Percentiles rank a stretch among this genome's conserved stretches.
Evolutionary conservation across 2,329 filamentous ascomycete species (phyloP).

Genomic region (Colletotrichum sp.): DNA sequence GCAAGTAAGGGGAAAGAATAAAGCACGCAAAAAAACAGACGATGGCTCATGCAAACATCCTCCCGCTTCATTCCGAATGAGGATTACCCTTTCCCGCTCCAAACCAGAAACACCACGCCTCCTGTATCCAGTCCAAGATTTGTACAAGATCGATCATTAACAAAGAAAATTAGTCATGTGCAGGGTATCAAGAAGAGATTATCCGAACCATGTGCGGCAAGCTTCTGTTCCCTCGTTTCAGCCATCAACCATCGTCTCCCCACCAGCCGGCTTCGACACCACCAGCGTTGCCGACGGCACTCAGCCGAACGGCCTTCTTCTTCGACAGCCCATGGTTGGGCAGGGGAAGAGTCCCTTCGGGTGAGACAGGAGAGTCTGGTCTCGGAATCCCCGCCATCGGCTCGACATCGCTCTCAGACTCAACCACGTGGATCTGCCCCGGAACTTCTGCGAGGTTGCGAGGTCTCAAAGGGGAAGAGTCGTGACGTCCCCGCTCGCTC

Average conservation of each 20-base stretch:
- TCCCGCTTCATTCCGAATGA: slow-evolving; percentile 1
- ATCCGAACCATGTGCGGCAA: neutral
- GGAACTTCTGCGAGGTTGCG: neutral
- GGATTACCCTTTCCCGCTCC: neutral
- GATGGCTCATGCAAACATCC: neutral
- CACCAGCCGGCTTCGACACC: slow-evolving; percentile 38
- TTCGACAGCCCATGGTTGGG: slow-evolving; percentile 25
- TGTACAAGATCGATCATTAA: slow-evolving; percentile 11
- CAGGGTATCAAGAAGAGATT: slow-evolving; percentile 23
- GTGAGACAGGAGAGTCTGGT: slow-evolving; percentile 40
- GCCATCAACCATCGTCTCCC: slow-evolving; percentile 45
- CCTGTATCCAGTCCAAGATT: neutral
- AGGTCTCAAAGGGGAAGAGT: slow-evolving; percentile 7
- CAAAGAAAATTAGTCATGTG: slow-evolving; percentile 18
- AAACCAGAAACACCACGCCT: slow-evolving; percentile 2
- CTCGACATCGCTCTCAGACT: slow-evolving; percentile 25
- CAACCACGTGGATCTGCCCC: slow-evolving; percentile 5
- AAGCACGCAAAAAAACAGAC: neutral
- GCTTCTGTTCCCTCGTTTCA: neutral
- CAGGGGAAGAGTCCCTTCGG: neutral
- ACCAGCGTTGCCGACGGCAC: slow-evolving; percentile 40
- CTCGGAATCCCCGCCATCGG: slow-evolving; percentile 35
- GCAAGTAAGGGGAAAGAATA: neutral
- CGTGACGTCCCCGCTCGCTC: slow-evolving; percentile 3
- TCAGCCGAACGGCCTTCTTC: slow-evolving; percentile 48